These are phyloP conservation scores for Cryptomeria japonica DNA, from an alignment of 75 land plant species.

Conservation along the genomic window DNA sequence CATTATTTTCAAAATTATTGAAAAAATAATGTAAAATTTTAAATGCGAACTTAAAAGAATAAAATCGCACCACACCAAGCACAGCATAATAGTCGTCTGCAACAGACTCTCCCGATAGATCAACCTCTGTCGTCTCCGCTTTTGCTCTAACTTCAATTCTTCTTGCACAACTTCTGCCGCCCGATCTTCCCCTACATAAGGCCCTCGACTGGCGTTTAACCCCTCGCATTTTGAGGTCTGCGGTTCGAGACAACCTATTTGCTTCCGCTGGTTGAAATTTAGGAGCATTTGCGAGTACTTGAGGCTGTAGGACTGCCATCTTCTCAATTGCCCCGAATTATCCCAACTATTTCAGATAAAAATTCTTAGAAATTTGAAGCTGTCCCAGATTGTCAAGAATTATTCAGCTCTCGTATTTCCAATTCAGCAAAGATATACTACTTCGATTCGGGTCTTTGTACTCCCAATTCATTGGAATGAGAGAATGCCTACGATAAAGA, in stretches of 20 bases:
- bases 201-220: neutral
- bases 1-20: neutral
- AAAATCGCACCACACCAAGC: conserved; percentile 70
- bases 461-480: too few relatives aligned
- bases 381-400: too few relatives aligned
- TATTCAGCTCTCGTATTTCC: too few relatives aligned
- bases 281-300: conserved; percentile 42
- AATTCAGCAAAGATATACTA: too few relatives aligned
- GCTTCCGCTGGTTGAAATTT: conserved; percentile 30
- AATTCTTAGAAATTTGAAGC: too few relatives aligned
- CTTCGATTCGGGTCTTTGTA: too few relatives aligned
- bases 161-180: conserved; percentile 12
- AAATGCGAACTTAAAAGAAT: neutral
- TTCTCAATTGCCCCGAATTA: neutral
- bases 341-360: too few relatives aligned
- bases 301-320: conserved; percentile 60
- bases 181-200: conserved; percentile 1
- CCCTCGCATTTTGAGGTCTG: neutral
- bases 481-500: too few relatives aligned
- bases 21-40: too few relatives aligned
- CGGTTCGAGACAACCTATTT: conserved; percentile 10
- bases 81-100: conserved; percentile 91
- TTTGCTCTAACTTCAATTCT: conserved; percentile 17
- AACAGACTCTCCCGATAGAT: conserved; percentile 22
- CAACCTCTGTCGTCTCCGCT: conserved; percentile 32